Evolutionary conservation across 2,329 filamentous ascomycete genomes (phyloP).

Genomic region (Penicillium thymicola): DNA sequence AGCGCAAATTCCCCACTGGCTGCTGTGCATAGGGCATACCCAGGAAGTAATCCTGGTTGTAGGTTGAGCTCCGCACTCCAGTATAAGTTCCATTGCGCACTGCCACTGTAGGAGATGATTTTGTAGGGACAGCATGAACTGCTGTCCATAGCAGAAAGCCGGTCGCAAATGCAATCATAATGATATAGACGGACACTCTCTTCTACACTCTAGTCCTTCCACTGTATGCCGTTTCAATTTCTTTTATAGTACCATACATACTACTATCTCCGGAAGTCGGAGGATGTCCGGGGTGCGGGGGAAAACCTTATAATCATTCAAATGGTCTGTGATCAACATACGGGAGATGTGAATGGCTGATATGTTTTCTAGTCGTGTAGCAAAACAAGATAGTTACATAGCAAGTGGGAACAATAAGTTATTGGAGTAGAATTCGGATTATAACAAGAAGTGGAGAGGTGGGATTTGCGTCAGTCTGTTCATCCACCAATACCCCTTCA

Average conservation of each 20-base stretch:
- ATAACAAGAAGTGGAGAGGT: not conserved
- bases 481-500: not conserved
- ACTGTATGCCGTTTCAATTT: not conserved
- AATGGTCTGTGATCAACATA: not conserved
- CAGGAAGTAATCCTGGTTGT: constrained; percentile 52
- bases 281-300: not conserved
- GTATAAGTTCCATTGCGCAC: constrained; percentile 50
- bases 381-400: not conserved
- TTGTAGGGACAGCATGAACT: constrained; percentile 21
- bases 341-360: not conserved
- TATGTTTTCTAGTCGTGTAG: not conserved
- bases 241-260: not conserved
- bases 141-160: constrained; percentile 15
- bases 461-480: not conserved
- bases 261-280: not conserved
- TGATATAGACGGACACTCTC: not conserved
- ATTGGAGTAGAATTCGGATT: not conserved
- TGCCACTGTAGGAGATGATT: constrained; percentile 27
- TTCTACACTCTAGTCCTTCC: not conserved
- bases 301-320: not conserved
- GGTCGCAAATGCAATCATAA: constrained; percentile 5
- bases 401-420: not conserved
- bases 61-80: constrained; percentile 41
- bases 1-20: constrained; percentile 53
- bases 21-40: constrained; percentile 58